Evolutionary conservation across 208 protist genomes (phyloP), one percentile per base, ranked within the genome.

Genomic region (Acanthamoeba comandoni): DNA sequence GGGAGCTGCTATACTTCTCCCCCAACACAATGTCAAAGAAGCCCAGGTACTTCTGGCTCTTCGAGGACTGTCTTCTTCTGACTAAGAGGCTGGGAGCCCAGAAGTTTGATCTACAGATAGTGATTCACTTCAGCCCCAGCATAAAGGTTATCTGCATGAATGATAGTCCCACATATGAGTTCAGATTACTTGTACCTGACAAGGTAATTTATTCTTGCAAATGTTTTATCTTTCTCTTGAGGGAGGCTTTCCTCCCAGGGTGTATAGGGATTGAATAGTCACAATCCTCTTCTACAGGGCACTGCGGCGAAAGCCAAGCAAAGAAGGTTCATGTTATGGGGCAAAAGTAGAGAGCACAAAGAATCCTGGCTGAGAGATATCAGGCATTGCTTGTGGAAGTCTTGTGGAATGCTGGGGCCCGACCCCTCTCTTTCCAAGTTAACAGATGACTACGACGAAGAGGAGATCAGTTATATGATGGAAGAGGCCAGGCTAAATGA

Each of bases 61-160:
- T 62, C 19, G 55, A 62, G 15, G n/a, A 15, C 55, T 62, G 55
- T 62, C 19, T 62, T 15, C 19, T 62, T 15, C 55, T 62, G 15
- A 62, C 55, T n/a, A 62, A 62, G 55, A 62, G n/a, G 55, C 15
- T 19, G 55, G n/a, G 55, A 15, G 15, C 55, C 55, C 55, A 62
- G 17, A 62, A 62, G 55, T 62, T 19, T n/a, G 13, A 26, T 17
- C 70, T 80, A 8, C 31, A 80, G 70, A n/a, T 80, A 1, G 31
- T 80, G 4, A 80, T 80, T 29, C 48, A 80, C 48, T 55, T 80
- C 43, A 55, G 35, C 17, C 4, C 35, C 0, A 29, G 48, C 70
- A 80, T 80, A 49, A 80, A 80, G 70, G 17, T 80, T 22, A 29
- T 80, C 70, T 58, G 24, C 70, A 22, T 71, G n/a, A 26, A 26